Percentiles rank a stretch among this genome's conserved stretches.
Evolutionary conservation across 257 asterid species (phyloP).

Genomic region (Hygrophila difformis): DNA sequence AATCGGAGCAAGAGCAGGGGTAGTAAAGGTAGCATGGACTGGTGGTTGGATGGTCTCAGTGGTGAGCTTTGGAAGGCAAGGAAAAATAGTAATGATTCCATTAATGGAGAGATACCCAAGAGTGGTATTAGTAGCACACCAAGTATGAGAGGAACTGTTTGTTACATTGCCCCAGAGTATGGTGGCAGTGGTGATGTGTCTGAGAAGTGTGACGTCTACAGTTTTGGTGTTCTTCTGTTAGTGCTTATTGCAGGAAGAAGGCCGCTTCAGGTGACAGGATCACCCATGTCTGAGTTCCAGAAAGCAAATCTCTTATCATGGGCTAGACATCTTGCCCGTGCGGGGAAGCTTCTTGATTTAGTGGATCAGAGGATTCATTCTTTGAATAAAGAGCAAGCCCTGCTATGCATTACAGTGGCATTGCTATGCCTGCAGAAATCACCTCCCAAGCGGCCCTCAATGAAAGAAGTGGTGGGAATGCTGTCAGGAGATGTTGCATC

Average conservation of each 20-base stretch:
- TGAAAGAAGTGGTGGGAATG: constrained; percentile 82
- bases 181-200: constrained; percentile 68
- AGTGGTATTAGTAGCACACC: constrained; percentile 94
- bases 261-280: constrained; percentile 94
- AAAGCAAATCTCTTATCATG: constrained; percentile 88
- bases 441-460: constrained; percentile 74
- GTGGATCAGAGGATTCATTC: constrained; percentile 56
- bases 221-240: constrained; percentile 75
- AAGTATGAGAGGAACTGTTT: constrained; percentile 92
- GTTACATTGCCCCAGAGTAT: constrained; percentile 89
- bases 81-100: constrained; percentile 57
- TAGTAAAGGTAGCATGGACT: constrained; percentile 63
- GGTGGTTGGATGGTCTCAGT: constrained; percentile 91
- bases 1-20: constrained; percentile 44
- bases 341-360: constrained; percentile 84
- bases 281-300: constrained; percentile 87
- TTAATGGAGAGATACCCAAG: constrained; percentile 68
- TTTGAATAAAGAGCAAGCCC: constrained; percentile 57
- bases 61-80: constrained; percentile 78
- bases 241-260: constrained; percentile 86
- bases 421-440: constrained; percentile 83
- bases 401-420: constrained; percentile 76
- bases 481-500: constrained; percentile 59
- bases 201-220: constrained; percentile 86
- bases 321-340: constrained; percentile 90